Percentiles rank a stretch among this genome's conserved stretches.
phyloP scores from a whole-genome alignment of 495 filamentous ascomycete species.

The Penicillium arizonense region DNA sequence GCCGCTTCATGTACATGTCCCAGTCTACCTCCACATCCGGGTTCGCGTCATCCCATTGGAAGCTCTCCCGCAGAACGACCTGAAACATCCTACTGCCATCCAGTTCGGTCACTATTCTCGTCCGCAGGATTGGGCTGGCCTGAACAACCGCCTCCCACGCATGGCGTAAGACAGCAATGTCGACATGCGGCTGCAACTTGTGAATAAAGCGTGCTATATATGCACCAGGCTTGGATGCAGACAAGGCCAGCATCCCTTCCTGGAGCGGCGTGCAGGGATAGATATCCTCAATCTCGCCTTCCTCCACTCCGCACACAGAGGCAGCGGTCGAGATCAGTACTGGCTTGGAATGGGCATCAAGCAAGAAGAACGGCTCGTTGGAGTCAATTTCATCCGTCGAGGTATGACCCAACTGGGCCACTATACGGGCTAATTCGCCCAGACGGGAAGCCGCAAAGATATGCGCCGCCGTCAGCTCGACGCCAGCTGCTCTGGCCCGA shows the following conservation, averaged over 20 bases:
- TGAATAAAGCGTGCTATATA: constrained; percentile 2
- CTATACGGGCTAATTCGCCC: neutral
- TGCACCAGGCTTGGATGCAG: neutral
- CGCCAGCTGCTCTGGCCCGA: constrained; percentile 16
- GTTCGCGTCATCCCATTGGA: neutral
- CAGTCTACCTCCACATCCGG: neutral
- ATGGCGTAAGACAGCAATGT: constrained; percentile 26
- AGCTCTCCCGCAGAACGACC: constrained; percentile 23
- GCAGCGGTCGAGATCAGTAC: neutral
- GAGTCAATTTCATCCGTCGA: neutral
- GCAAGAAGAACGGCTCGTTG: neutral
- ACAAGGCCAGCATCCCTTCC: constrained; percentile 27
- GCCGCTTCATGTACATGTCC: neutral
- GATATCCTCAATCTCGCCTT: no score
- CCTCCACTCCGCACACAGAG: neutral
- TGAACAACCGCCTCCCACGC: constrained; percentile 38
- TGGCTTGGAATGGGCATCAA: neutral
- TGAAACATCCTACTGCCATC: constrained; percentile 29
- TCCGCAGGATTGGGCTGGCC: constrained; percentile 36
- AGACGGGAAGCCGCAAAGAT: constrained; percentile 28
- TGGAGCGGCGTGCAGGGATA: no score
- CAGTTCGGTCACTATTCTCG: constrained; percentile 28
- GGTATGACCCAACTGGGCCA: neutral
- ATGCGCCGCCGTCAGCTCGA: constrained; percentile 32
- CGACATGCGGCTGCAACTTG: constrained; percentile 22